Base-by-base conservation (phyloP, 73 alveolate genomes). In the Paramecium sonneborni region DNA sequence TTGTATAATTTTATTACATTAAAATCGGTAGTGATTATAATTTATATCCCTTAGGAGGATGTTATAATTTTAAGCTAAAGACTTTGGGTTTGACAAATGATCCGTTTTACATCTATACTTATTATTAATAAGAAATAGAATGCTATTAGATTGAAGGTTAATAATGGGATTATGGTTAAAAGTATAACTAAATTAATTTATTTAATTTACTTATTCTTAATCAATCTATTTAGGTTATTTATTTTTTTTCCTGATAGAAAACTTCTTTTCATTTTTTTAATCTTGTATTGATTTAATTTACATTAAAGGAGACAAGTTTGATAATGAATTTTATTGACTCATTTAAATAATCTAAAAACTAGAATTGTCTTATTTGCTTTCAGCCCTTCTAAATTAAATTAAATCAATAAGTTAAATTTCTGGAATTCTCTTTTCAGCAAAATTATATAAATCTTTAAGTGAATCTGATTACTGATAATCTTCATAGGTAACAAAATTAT, bases 1-100 rank as follows among this genome's bases (percentile, higher is more conserved):
- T 79, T 43, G 76, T 46, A 41, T 79, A 79, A 24, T 79, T 79
- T 79, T 79, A 79, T 79, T 79, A 34, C 74, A 79, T 79, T 79
- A 79, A 46, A 79, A 79, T 79, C 1, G 90, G 90, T 23, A 79
- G 74, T 18, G 69, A 46, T 46, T 79, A 24, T 24, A 79, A 43
- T 79, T 79, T 79, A 34, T 43, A 79, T 3, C 90, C 90, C 52
- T 79, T 43, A 1, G 69, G 90, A 43, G 90, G 90, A 23, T 79
- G 74, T 18, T 38, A 21, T 21, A 79, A 38, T 44, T 79, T 79
- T 79, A 79, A 41, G 14, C 90, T 79, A 79, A 79, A 79, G 11
- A 79, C 28, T 23, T 79, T 79, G 10, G 90, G 90, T 23, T 79
- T 79, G 1, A 79, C 15, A 79, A 79, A 79, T 20, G 70, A 79